Evolutionary conservation across 257 asterid species (phyloP), one percentile per base, ranked within the genome.

Genomic region (Petrea volubilis): DNA sequence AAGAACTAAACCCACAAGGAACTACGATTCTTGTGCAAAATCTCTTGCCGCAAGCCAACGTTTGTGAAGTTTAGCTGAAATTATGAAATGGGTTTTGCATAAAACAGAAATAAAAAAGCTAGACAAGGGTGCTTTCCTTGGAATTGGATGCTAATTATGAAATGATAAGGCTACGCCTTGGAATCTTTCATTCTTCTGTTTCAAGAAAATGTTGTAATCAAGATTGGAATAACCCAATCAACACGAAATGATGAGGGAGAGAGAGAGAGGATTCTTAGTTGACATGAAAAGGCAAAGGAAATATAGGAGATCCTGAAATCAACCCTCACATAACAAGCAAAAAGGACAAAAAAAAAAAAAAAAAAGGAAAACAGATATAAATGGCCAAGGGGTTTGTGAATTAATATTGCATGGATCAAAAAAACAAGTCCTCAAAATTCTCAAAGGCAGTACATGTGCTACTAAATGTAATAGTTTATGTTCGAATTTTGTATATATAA

Each of bases 221-320:
- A 75, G 82, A 58, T 40, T 60, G 78, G 82, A 47, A 78, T 68
- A 70, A 75, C 67, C 78, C 75, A 68, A 78, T 75, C 68, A 60
- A 57, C 74, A 75, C 58, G 82, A 67, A 73, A 79, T 71, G 73
- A 75, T 41, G 67, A 47, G 28, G 60, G 59, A 60, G 38, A 64
- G n/a, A n/a, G n/a, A 21, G 64, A 44, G 63, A 29, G 68, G 14
- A 62, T 71, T 47, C 21, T 36, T 46, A 78, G 57, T 61, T 46
- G 66, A 56, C 58, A 46, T 47, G 71, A 56, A 41, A 55, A 60
- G 64, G 57, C 38, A 38, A 27, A 31, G 46, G 21, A 58, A 33
- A 51, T 15, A 20, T 44, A 58, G 6, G 62, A 69, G 27, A 57
- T 67, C 60, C 68, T 27, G 21, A 71, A 49, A 29, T 68, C 15